Conservation (phyloP, 345 rosid species). For the Gossypium stocksii region DNA sequence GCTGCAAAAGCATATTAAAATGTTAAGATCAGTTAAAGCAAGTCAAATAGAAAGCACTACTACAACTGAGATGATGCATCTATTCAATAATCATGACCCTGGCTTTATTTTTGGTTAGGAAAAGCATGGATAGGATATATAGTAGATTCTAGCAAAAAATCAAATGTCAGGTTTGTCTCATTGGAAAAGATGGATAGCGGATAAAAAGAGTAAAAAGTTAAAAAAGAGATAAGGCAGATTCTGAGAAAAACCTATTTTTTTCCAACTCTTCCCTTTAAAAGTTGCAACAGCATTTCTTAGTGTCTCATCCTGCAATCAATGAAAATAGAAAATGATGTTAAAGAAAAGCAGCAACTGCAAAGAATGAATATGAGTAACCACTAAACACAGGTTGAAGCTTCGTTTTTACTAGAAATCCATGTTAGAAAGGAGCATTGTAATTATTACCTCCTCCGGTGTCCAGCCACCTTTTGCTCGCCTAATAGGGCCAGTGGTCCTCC, state of each 20-base stretch:
- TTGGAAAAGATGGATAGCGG: not conserved
- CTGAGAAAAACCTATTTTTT: conserved; percentile 59
- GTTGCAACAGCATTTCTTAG: conserved; percentile 69
- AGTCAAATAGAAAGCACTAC: not conserved
- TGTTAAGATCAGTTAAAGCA: conserved; percentile 2
- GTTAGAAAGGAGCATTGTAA: not conserved
- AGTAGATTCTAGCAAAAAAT: not conserved
- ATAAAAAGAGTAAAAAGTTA: not conserved
- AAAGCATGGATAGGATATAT: not conserved
- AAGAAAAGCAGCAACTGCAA: not conserved
- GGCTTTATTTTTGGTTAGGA: not conserved
- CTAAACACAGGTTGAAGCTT: not conserved
- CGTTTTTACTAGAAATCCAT: not conserved
- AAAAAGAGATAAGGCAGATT: conserved; percentile 3
- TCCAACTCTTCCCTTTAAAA: conserved; percentile 82
- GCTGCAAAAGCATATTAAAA: conserved; percentile 44
- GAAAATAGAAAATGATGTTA: not conserved
- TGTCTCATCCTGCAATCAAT: conserved; percentile 69
- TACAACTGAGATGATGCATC: not conserved
- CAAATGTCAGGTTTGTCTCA: not conserved
- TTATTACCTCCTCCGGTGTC: conserved; percentile 69
- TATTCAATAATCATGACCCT: not conserved
- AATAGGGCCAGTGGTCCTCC: conserved; percentile 95
- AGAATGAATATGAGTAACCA: not conserved
- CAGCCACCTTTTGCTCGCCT: conserved; percentile 99